phyloP scores from a whole-genome alignment of 2,329 filamentous ascomycete genomes.

The Colletotrichum karsti region DNA sequence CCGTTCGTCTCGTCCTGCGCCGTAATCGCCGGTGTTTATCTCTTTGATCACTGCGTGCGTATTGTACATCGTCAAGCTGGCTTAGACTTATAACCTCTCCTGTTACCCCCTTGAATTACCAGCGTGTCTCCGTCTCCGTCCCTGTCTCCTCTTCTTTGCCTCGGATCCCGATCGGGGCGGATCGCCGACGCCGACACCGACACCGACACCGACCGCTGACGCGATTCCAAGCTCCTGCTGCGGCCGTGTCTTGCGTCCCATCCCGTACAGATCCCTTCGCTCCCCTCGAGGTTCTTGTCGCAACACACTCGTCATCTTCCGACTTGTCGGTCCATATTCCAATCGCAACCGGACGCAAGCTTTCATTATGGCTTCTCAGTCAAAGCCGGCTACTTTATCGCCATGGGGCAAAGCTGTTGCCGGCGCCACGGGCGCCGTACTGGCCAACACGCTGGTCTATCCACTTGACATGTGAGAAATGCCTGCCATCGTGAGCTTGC shows the following conservation, averaged over 20 bases:
- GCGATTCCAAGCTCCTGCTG: neutral
- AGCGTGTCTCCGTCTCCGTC: neutral
- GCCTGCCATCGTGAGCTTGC: neutral
- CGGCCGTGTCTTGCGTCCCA: neutral
- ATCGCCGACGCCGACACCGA: conserved; percentile 22
- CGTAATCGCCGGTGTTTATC: neutral
- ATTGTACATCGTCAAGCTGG: too few relatives aligned
- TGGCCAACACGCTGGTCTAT: conserved; percentile 96
- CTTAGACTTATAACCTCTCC: too few relatives aligned
- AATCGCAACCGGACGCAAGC: neutral
- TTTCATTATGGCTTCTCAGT: conserved; percentile 60
- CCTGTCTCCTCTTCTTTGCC: neutral
- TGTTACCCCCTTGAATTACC: neutral
- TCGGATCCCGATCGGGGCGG: conserved; percentile 16
- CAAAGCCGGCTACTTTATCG: conserved; percentile 77
- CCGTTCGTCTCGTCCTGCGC: neutral
- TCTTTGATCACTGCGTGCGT: too few relatives aligned
- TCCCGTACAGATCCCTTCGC: neutral
- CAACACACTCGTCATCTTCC: neutral
- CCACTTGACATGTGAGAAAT: conserved; percentile 89
- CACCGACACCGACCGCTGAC: conserved; percentile 38
- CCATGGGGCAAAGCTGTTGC: conserved; percentile 95
- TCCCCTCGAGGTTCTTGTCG: neutral
- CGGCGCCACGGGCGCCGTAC: conserved; percentile 89
- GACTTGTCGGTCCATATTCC: neutral